Evolutionary conservation across 1,284 basidiomycete species (phyloP).

Genomic region (Cryptococcus sp.): DNA sequence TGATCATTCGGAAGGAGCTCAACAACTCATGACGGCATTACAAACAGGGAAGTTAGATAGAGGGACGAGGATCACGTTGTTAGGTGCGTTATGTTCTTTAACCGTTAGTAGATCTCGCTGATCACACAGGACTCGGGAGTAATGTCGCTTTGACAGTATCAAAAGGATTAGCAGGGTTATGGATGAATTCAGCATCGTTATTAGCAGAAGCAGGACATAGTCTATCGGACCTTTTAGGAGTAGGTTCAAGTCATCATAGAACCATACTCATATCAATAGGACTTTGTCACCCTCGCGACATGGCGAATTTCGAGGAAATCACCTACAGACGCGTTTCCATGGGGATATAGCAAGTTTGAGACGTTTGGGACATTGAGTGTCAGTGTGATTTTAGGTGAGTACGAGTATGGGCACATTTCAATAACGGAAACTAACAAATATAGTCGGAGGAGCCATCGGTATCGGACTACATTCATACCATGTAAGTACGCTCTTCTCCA

Average conservation of each 20-base stretch:
- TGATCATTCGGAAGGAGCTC: constrained; percentile 62
- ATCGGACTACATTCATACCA: constrained; percentile 89
- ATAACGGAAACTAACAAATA: constrained; percentile 1
- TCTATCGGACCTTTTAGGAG: constrained; percentile 61
- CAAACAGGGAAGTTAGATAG: constrained; percentile 67
- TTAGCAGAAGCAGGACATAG: constrained; percentile 94
- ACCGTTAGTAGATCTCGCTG: neutral
- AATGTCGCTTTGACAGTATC: constrained; percentile 77
- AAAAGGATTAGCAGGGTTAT: constrained; percentile 83
- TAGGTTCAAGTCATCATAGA: neutral
- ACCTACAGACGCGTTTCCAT: constrained; percentile 61
- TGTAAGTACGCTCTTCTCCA: constrained; percentile 17
- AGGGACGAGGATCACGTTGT: constrained; percentile 75
- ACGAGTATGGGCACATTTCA: neutral
- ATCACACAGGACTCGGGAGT: constrained; percentile 62
- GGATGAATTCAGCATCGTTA: constrained; percentile 77
- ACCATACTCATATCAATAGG: constrained; percentile 40
- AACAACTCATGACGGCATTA: constrained; percentile 63
- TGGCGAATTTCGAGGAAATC: constrained; percentile 81
- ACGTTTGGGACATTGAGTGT: constrained; percentile 84
- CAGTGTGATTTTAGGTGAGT: constrained; percentile 65
- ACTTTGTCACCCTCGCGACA: constrained; percentile 87
- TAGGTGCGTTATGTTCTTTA: constrained; percentile 44
- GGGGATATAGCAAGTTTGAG: constrained; percentile 83
- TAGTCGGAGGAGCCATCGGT: constrained; percentile 73